phyloP scores from a whole-genome alignment of 1,284 basidiomycete species.

The Bondarzewia mesenterica region DNA sequence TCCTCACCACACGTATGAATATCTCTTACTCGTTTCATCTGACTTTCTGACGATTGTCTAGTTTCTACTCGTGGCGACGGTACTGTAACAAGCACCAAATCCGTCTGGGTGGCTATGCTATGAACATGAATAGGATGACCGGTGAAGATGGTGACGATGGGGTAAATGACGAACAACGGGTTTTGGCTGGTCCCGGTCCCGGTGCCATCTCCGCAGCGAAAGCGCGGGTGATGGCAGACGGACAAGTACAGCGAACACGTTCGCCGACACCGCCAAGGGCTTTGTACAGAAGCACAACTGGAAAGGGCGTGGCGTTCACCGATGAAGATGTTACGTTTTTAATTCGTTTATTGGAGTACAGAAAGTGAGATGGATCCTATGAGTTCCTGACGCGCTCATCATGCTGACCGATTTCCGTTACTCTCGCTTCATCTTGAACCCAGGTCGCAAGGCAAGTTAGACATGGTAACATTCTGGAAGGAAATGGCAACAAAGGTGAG shows the following conservation, averaged over 20 bases:
- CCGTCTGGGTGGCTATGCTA: slow-evolving; percentile 69
- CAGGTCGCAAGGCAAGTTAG: slow-evolving; percentile 54
- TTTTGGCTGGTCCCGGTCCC: slow-evolving; percentile 29
- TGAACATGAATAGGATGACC: slow-evolving; percentile 33
- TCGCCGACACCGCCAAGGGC: slow-evolving; percentile 74
- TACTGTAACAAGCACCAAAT: slow-evolving; percentile 87
- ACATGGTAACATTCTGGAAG: slow-evolving; percentile 82
- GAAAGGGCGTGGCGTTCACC: slow-evolving; percentile 80
- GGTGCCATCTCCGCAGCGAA: slow-evolving; percentile 37
- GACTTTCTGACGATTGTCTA: slow-evolving; percentile 19
- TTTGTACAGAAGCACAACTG: slow-evolving; percentile 72
- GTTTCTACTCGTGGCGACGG: slow-evolving; percentile 82
- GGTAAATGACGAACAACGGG: slow-evolving; percentile 26
- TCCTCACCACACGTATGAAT: slow-evolving; percentile 67
- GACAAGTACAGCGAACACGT: slow-evolving; percentile 35
- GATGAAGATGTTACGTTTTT: slow-evolving; percentile 70
- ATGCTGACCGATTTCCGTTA: background rate
- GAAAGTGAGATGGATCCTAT: slow-evolving; percentile 37
- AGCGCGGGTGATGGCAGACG: slow-evolving; percentile 32
- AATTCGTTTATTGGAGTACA: slow-evolving; percentile 64
- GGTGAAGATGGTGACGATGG: slow-evolving; percentile 28
- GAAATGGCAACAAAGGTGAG: slow-evolving; percentile 66
- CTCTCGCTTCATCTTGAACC: slow-evolving; percentile 11
- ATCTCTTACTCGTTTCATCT: background rate
- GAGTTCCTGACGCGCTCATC: background rate